Percentiles rank a stretch among this genome's conserved stretches.
Evolutionary conservation across 2,329 filamentous ascomycete genomes (phyloP).

Genomic region (Arthrobotrys pseudoclavata): DNA sequence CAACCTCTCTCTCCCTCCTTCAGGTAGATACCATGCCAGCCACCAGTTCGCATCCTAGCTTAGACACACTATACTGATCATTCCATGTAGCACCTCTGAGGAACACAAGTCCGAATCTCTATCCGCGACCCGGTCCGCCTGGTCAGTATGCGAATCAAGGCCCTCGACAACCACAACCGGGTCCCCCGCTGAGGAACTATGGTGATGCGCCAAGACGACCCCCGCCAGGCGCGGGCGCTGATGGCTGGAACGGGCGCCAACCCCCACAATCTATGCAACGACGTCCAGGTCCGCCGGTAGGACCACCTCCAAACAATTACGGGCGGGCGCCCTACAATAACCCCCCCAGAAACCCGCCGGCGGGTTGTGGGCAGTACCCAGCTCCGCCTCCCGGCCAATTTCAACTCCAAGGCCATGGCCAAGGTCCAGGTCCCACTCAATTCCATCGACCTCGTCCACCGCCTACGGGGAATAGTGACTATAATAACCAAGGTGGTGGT

Average conservation of each 20-base stretch:
- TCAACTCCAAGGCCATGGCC: slow-evolving; percentile 9
- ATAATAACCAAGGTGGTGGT: slow-evolving; percentile 17
- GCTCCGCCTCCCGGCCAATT: not conserved
- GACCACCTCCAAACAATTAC: slow-evolving; percentile 17
- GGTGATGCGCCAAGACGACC: slow-evolving; percentile 41
- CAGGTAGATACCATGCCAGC: slow-evolving; percentile 44
- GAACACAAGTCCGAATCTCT: slow-evolving; percentile 21
- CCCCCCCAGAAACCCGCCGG: slow-evolving; percentile 12
- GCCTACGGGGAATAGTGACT: slow-evolving; percentile 11
- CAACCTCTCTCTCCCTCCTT: slow-evolving; percentile 43
- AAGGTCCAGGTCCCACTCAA: slow-evolving; percentile 25
- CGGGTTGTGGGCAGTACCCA: slow-evolving; percentile 29
- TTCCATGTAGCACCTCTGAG: slow-evolving; percentile 36
- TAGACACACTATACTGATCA: slow-evolving; percentile 5
- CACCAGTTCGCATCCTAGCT: not conserved
- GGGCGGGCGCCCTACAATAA: slow-evolving; percentile 19
- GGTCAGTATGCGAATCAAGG: slow-evolving; percentile 14
- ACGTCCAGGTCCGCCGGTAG: slow-evolving; percentile 30
- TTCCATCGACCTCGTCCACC: slow-evolving; percentile 53
- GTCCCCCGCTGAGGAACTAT: slow-evolving; percentile 29
- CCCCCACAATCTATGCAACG: slow-evolving; percentile 28
- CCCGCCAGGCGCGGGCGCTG: slow-evolving; percentile 45
- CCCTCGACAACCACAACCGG: slow-evolving; percentile 26
- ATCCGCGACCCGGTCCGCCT: slow-evolving; percentile 27
- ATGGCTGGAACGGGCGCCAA: slow-evolving; percentile 44